Conservation (phyloP, 2,329 filamentous ascomycete species). For the Stagonosporopsis rhizophila region DNA sequence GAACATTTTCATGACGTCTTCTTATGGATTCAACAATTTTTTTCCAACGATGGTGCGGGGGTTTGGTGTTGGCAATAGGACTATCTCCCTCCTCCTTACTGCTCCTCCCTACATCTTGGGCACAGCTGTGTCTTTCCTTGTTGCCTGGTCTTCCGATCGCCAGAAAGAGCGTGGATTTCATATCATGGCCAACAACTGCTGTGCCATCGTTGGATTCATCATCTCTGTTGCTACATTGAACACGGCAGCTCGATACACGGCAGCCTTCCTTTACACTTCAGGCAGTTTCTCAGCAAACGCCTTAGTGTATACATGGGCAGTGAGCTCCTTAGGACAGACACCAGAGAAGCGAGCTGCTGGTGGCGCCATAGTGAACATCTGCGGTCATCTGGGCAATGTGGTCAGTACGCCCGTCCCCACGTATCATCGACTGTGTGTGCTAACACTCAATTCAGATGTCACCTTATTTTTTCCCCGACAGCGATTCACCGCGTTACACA, state of each 20-base stretch:
- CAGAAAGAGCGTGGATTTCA: slow-evolving; percentile 22
- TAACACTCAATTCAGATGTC: slow-evolving; percentile 27
- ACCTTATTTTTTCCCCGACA: slow-evolving; percentile 49
- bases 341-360: slow-evolving; percentile 51
- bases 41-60: slow-evolving; percentile 23
- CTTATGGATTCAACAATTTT: slow-evolving; percentile 23
- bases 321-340: slow-evolving; percentile 44
- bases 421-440: too few species aligned
- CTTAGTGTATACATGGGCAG: slow-evolving; percentile 48
- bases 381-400: slow-evolving; percentile 51
- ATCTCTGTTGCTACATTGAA: slow-evolving; percentile 24
- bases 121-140: slow-evolving; percentile 18
- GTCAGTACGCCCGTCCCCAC: not conserved
- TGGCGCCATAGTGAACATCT: slow-evolving; percentile 48
- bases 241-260: slow-evolving; percentile 24
- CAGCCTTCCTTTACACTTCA: slow-evolving; percentile 44
- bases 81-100: slow-evolving; percentile 18
- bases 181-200: slow-evolving; percentile 20
- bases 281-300: slow-evolving; percentile 48
- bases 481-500: slow-evolving; percentile 19
- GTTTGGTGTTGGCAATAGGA: slow-evolving; percentile 19
- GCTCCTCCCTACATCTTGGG: slow-evolving; percentile 22
- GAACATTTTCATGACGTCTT: slow-evolving; percentile 21
- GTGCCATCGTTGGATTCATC: slow-evolving; percentile 23
- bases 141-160: slow-evolving; percentile 18